Base-by-base conservation (phyloP, 1,284 basidiomycete species). In the Ceratorhiza oryzae-sativae region DNA sequence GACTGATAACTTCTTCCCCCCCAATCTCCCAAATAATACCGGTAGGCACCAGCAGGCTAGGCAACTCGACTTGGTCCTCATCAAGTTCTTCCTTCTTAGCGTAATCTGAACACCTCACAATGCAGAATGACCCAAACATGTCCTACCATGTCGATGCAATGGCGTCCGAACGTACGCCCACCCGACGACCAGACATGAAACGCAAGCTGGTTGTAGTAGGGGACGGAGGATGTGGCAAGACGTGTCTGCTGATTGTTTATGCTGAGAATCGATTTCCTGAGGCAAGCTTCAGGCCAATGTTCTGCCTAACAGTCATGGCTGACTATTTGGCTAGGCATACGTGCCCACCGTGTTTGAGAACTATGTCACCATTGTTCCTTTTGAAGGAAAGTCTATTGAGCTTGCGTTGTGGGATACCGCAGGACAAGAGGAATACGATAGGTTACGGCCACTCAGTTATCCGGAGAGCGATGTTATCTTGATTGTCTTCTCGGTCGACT, bases 331-430 rank as follows among this genome's bases (percentile, higher is more conserved):
- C 36, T 81, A 97, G 95, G 90, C 94, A 72, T 98, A 98, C 82
- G 92, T 98, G 75, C 96, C 97, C 27, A 99, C 96, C 23, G 96
- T 99, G 8, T 99, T 99, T 80, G 97, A 99, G 82, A 98, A 96
- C 86, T 93, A 95, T 78, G 93, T 98, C 72, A 97, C 96, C 10
- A 89, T 92, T 77, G 90, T 97, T 62, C 86, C 90, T 49, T 92
- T 91, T 77, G 95, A 98, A 49, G 90, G 91, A 71, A 97, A 97
- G 82, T 85, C 89, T 56, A 90, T 98, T 77, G 96, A 98, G 81
- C 87, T 98, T 41, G 95, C 96, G 3, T 85, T 99, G 39, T 99
- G 96, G 96, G 96, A 98, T 82, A 98, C 97, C 0, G 97, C 96
- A 4, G 96, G 97, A 20, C 96, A 98, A 81, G 96, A 98, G 82